These are phyloP conservation scores for Volvox carteri DNA, from an alignment of 163 green algal genomes.

Conservation along the genomic window DNA sequence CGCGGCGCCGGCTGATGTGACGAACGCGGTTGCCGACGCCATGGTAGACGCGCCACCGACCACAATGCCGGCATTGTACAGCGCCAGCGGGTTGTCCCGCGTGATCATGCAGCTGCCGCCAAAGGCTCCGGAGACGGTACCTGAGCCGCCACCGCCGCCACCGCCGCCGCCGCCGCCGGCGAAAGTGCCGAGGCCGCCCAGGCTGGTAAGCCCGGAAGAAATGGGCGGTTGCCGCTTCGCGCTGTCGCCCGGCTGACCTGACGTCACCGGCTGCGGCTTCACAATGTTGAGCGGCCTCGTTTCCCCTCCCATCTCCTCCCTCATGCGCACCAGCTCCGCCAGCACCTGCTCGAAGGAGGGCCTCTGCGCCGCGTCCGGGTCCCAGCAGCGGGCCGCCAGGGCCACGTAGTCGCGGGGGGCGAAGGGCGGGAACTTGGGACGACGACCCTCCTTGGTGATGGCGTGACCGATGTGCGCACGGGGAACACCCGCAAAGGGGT, in stretches of 20 bases:
- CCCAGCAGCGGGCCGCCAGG: conserved; percentile 44
- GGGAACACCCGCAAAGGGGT: conserved; percentile 37
- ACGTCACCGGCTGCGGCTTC: neutral
- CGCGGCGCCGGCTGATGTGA: too few relatives aligned
- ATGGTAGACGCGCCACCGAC: conserved; percentile 8
- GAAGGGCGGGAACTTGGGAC: conserved; percentile 49
- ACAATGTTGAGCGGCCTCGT: neutral
- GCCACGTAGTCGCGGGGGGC: conserved; percentile 12
- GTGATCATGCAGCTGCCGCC: neutral
- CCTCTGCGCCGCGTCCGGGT: conserved; percentile 19
- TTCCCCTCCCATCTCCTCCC: conserved; percentile 45
- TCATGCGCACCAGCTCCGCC: conserved; percentile 36
- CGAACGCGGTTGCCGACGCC: too few relatives aligned
- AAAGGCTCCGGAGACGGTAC: too few relatives aligned
- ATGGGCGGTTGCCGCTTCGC: neutral
- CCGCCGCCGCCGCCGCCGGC: neutral
- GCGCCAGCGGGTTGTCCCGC: conserved; percentile 10
- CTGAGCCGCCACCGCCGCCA: too few relatives aligned
- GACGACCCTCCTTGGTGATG: conserved; percentile 45
- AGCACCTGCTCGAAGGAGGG: conserved; percentile 52
- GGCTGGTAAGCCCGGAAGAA: too few relatives aligned
- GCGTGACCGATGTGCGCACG: conserved; percentile 49
- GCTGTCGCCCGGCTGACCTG: neutral
- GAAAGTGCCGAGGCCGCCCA: neutral
- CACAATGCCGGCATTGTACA: conserved; percentile 43